Evolutionary conservation across 257 asterid species (phyloP), one percentile per base, ranked within the genome.

Genomic region (Marsdenia floribunda): DNA sequence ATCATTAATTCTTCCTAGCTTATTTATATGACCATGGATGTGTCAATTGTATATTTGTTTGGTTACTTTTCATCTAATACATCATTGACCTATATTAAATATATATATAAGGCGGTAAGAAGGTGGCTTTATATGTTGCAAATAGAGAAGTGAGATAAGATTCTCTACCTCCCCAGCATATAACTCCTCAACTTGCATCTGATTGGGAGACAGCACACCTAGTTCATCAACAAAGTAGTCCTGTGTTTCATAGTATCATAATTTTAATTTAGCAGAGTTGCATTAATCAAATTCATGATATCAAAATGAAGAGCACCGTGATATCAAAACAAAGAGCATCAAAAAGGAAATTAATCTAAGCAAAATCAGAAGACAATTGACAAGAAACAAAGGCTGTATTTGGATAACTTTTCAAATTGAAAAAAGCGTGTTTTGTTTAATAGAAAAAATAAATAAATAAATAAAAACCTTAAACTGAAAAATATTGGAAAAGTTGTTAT

Each of bases 181-280:
- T 75, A 95, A 82, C 82, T 86, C 85, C 73, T 88, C 90, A 84
- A 85, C 97, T 86, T 92, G 98, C 90, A 90, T 35, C 89, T 95
- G 98, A 81, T 54, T 88, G 68, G 99, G 99, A 80, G 99, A 95
- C 83, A 95, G 85, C 76, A 95, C 96, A 75, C 99, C 99, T 77
- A 95, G 80, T 85, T 95, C 99, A 89, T 95, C 99, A 77, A 92
- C 98, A 81, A 76, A 88, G 80, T 92, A 92, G 79, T 95, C 99
- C 99, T 94, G 89, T 84, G 88, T 59, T 75, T 84, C 58, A 42
- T 70, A 66, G 76, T 83, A 72, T 38, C 54, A 76, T 13, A 33
- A 66, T 29, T 46, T 46, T 78, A 59, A 57, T 73, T 87, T 78
- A 84, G 79, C 79, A 64, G 77, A 59, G 61, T 38, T 47, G 74